Evolutionary conservation across 1,284 basidiomycete genomes (phyloP).

Genomic region (Malassezia restricta): DNA sequence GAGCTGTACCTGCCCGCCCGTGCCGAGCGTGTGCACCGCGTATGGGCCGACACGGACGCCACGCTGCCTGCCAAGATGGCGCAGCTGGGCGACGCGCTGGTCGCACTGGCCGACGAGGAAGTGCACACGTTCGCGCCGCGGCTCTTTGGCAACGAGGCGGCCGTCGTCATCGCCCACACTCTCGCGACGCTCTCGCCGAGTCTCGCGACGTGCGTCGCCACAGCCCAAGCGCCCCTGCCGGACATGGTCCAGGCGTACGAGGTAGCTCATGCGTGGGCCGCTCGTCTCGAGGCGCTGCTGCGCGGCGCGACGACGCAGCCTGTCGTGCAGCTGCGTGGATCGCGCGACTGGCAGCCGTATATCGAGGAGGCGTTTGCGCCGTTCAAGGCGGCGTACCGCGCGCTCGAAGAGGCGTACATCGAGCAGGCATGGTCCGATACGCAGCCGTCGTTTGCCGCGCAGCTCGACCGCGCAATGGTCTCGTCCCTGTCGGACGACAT

Average conservation of each 20-base stretch:
- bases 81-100: not conserved
- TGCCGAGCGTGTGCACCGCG: not conserved
- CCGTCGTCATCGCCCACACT: not conserved
- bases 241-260: conserved; percentile 4
- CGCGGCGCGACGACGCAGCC: not conserved
- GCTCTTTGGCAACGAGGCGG: not conserved
- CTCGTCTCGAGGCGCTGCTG: not conserved
- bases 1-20: conserved; percentile 1
- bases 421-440: not conserved
- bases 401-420: not conserved
- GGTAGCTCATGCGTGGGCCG: not conserved
- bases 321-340: not conserved
- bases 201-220: not conserved
- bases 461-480: conserved; percentile 11
- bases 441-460: not conserved
- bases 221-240: not conserved
- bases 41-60: not conserved
- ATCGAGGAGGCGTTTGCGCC: conserved; percentile 8
- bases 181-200: not conserved
- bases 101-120: not conserved
- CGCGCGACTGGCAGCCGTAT: not conserved
- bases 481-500: not conserved
- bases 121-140: not conserved
- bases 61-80: not conserved
- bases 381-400: not conserved